Evolutionary conservation across 202 grass and related monocot genomes (phyloP), one percentile per base, ranked within the genome.

Genomic region (Digitaria exilis): DNA sequence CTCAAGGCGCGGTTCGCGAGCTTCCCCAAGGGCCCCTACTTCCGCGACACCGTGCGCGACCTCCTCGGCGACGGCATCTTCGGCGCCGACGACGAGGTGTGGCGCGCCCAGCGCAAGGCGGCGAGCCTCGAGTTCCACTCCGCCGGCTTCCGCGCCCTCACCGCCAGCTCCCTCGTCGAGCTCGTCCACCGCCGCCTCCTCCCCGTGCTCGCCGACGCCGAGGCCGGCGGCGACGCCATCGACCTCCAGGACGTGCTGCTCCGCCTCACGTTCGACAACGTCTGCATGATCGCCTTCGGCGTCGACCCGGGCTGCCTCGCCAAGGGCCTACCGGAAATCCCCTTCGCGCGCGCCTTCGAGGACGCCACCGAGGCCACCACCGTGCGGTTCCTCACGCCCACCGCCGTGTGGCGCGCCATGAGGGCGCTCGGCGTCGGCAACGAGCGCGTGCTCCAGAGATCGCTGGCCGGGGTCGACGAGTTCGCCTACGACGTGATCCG

Each of bases 81-180:
- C 75, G 89, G 91, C 28, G 93, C 96, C 56, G 96, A 98, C 71
- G 96, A 98, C 77, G 96, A 96, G 64, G 77, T 71, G 29, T 98
- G 96, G 96, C 72, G 91, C 19, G 35, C 65, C 19, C 96, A 98
- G 85, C 89, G 96, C 3, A 98, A 96, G 89, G 88, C 89, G 2
- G 96, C 93, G 3, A 98, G 96, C 87, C 89, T 98, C 7, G 96
- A 98, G 91, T 98, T 98, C 86, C 96, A 98, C 89, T 96, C 96
- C 3, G 85, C 91, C 21, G 91, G 92, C 80, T 98, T 98, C 86
- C 91, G 96, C 34, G 85, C 91, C 46, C 80, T 98, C 73, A 96
- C 96, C 0, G 96, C 90, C 2, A 78, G 61, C 19, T 94, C 91
- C 11, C 87, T 98, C 31, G 88, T 94, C 35, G 96, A 98, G 81